Evolutionary conservation across 345 rosid species (phyloP).

Genomic region (Punica granatum): DNA sequence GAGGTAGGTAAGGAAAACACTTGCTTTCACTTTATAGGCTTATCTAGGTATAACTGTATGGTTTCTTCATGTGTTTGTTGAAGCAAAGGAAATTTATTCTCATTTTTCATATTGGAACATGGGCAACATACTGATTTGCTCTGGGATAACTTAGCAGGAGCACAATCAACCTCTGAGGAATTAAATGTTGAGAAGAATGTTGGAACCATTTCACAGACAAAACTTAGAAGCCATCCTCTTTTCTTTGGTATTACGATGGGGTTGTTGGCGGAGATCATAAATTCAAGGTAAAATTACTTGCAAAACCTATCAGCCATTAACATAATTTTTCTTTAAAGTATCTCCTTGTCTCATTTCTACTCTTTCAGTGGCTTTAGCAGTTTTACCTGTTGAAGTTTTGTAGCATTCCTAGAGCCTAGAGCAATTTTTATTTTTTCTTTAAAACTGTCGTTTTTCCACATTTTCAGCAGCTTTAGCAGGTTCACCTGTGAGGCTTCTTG

Average conservation of each 20-base stretch:
- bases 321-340: neutral
- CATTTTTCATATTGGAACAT: neutral
- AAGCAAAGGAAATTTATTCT: neutral
- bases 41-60: neutral
- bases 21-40: neutral
- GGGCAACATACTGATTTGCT: neutral
- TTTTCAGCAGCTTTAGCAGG: neutral
- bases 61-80: neutral
- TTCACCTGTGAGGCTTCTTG: neutral
- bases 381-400: neutral
- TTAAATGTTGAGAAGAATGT: constrained; percentile 23
- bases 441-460: neutral
- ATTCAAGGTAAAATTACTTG: constrained; percentile 63
- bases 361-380: neutral
- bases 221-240: constrained; percentile 78
- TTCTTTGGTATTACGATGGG: constrained; percentile 94
- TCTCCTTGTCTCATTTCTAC: neutral
- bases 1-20: neutral
- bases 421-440: neutral
- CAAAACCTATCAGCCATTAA: neutral
- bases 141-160: constrained; percentile 40
- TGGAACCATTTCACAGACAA: constrained; percentile 35
- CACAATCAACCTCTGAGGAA: constrained; percentile 26
- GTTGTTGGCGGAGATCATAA: constrained; percentile 88
- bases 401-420: neutral